These are phyloP conservation scores for Alternaria hordeiaustralica DNA, from an alignment of 2,329 filamentous ascomycete species.

Conservation along the genomic window DNA sequence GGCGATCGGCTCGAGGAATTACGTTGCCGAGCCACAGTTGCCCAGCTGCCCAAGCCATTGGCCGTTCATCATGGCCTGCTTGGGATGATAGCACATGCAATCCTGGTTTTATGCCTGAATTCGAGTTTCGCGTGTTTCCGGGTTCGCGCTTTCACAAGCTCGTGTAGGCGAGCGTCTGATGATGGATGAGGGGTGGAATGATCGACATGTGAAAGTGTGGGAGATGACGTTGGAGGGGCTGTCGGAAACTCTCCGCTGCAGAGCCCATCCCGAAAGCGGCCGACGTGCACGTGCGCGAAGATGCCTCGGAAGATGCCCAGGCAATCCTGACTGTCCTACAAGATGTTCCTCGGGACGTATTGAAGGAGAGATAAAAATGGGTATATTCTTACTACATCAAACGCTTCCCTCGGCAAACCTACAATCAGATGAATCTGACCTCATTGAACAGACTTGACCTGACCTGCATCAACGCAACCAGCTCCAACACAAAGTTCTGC, in stretches of 20 bases:
- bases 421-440: conserved; percentile 47
- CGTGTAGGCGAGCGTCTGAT: conserved; percentile 18
- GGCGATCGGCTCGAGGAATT: conserved; percentile 35
- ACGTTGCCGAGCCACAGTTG: conserved; percentile 15
- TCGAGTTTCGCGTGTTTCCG: background rate
- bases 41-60: conserved; percentile 1
- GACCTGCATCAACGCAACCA: conserved; percentile 57
- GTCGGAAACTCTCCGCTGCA: conserved; percentile 32
- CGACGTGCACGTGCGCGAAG: conserved; percentile 29
- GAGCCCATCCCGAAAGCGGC: conserved; percentile 22
- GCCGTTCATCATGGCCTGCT: background rate
- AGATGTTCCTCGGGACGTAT: background rate
- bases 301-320: conserved; percentile 17
- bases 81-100: background rate
- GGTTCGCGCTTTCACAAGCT: conserved; percentile 17
- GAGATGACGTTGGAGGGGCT: conserved; percentile 37
- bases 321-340: background rate
- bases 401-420: background rate
- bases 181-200: conserved; percentile 9
- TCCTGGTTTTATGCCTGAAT: background rate
- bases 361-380: conserved; percentile 20
- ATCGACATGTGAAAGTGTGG: conserved; percentile 37
- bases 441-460: conserved; percentile 57
- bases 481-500: conserved; percentile 58
- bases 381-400: conserved; percentile 31